Conservation (phyloP, 176 grass and related monocot genomes). For the Rhynchospora breviuscula region DNA sequence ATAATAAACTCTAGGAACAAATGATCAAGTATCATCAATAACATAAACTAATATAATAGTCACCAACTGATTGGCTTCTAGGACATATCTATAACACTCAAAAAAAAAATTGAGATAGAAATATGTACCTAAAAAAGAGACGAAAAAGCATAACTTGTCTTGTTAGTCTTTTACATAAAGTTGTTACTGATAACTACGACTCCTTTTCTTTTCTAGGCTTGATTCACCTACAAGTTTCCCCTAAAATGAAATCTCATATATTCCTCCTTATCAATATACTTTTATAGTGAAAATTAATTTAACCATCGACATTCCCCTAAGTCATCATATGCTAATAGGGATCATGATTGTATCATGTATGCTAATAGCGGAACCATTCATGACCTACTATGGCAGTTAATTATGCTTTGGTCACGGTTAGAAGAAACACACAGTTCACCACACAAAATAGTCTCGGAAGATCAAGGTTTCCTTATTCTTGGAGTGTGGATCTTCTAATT, state of each 20-base stretch:
- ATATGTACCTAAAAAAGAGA: neutral
- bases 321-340: neutral
- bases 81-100: too few relatives aligned
- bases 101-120: neutral
- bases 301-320: neutral
- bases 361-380: neutral
- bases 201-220: neutral
- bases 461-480: neutral
- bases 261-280: neutral
- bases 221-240: neutral
- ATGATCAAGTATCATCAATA: too few relatives aligned
- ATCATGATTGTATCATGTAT: conserved; percentile 7
- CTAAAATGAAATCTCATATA: neutral
- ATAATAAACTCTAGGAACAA: too few relatives aligned
- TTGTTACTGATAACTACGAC: neutral
- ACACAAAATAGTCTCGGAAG: neutral
- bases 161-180: conserved; percentile 5
- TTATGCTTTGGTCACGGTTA: neutral
- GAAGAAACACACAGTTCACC: neutral
- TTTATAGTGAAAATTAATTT: neutral
- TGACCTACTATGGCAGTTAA: neutral
- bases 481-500: conserved; percentile 6
- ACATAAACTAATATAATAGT: too few relatives aligned
- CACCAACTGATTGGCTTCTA: too few relatives aligned
- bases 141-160: neutral